Conservation (phyloP, 2,329 filamentous ascomycete genomes). For the Penicillium sp. region DNA sequence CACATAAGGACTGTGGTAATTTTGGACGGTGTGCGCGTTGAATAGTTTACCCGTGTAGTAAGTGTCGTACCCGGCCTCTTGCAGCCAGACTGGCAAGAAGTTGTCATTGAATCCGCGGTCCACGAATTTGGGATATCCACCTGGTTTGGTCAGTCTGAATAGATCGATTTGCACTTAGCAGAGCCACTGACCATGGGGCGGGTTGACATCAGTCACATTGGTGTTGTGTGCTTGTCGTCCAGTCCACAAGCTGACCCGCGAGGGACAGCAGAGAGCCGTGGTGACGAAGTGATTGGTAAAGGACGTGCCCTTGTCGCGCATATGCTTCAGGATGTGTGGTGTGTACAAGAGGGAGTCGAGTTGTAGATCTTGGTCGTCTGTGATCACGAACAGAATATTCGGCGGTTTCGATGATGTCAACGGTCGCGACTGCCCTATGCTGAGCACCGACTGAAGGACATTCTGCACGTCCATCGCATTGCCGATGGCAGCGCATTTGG, state of each 20-base stretch:
- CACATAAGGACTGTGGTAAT: slow-evolving; percentile 46
- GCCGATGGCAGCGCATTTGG: slow-evolving; percentile 8
- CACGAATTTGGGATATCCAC: slow-evolving; percentile 54
- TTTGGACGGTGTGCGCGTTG: slow-evolving; percentile 52
- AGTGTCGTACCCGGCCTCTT: slow-evolving; percentile 53
- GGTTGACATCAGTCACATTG: slow-evolving; percentile 62
- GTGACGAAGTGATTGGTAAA: slow-evolving; percentile 68
- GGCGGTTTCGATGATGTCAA: slow-evolving; percentile 25
- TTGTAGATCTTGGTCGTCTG: slow-evolving; percentile 67
- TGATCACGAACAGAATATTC: slow-evolving; percentile 68
- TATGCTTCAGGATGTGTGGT: slow-evolving; percentile 57
- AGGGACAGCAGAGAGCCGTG: slow-evolving; percentile 67
- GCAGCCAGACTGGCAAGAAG: slow-evolving; percentile 55
- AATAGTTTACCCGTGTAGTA: slow-evolving; percentile 60
- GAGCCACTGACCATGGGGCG: slow-evolving; percentile 51
- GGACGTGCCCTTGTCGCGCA: slow-evolving; percentile 59
- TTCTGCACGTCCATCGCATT: slow-evolving; percentile 5
- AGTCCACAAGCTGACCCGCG: slow-evolving; percentile 65
- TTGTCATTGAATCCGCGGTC: slow-evolving; percentile 52
- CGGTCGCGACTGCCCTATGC: slow-evolving; percentile 1
- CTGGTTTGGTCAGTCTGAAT: slow-evolving; percentile 14
- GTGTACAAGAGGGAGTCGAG: slow-evolving; percentile 64
- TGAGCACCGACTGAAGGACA: slow-evolving; percentile 5
- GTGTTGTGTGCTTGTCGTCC: slow-evolving; percentile 70
- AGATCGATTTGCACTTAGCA: too few species aligned